Evolutionary conservation across 805 yeast species (phyloP).

Genomic region (Ogataea nitratoaversa): DNA sequence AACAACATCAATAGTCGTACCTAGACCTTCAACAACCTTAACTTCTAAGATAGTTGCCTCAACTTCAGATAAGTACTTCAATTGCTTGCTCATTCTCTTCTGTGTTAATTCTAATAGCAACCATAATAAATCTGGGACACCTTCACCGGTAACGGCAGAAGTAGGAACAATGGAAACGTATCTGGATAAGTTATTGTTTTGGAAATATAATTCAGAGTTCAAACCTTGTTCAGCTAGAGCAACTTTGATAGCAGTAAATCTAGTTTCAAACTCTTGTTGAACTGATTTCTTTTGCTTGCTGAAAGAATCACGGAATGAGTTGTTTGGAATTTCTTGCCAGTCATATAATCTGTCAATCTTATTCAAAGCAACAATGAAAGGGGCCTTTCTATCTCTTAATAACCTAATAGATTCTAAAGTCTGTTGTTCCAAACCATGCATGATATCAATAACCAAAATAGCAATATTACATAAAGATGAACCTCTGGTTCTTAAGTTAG

Average conservation of each 20-base stretch:
- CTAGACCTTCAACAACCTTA: slow-evolving; percentile 96
- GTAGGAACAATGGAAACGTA: slow-evolving; percentile 97
- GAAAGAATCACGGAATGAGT: slow-evolving; percentile 93
- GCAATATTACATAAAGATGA: slow-evolving; percentile 99
- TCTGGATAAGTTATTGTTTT: slow-evolving; percentile 89
- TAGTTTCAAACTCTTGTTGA: slow-evolving; percentile 85
- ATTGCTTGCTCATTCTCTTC: slow-evolving; percentile 97
- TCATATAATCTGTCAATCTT: slow-evolving; percentile 96
- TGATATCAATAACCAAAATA: slow-evolving; percentile 94
- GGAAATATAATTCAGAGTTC: slow-evolving; percentile 94
- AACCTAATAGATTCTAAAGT: slow-evolving; percentile 90
- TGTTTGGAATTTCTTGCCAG: slow-evolving; percentile 88
- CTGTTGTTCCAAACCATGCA: slow-evolving; percentile 99
- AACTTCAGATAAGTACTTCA: slow-evolving; percentile 88
- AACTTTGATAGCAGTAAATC: slow-evolving; percentile 79
- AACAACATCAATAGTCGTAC: slow-evolving; percentile 97
- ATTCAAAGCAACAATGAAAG: slow-evolving; percentile 94
- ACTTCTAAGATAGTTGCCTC: slow-evolving; percentile 98
- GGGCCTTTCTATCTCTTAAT: slow-evolving; percentile 95
- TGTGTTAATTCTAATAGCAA: slow-evolving; percentile 91
- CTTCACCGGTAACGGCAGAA: slow-evolving; percentile 98
- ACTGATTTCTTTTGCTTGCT: slow-evolving; percentile 79
- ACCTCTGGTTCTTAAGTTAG: slow-evolving; percentile 97
- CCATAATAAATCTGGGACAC: slow-evolving; percentile 98
- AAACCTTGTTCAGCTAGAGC: slow-evolving; percentile 97